Base-by-base conservation (phyloP, 805 yeast genomes). In the Isabelozyma pseudorhagii region DNA sequence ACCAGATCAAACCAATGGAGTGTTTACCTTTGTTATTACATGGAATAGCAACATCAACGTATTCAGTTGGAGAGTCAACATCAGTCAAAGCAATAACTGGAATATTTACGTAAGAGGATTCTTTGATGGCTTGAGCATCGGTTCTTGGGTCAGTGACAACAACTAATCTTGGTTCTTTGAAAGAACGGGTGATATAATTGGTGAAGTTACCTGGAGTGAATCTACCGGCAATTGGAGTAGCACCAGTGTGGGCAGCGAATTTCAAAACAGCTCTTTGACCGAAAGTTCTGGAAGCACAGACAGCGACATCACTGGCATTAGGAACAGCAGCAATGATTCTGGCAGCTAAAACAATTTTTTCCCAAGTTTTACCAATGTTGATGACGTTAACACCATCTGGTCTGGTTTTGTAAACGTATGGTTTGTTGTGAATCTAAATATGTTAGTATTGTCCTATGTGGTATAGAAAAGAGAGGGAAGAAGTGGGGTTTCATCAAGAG, bases 181-280 rank as follows among this genome's bases (percentile, higher is more conserved):
- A 94, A 68, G 97, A 90, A 82, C 97, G 93, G 80, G 99, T 94
- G 84, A 93, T 94, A 84, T 94, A 94, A 85, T 94, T 94, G 77
- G 99, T 94, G 94, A 94, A 94, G 83, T 88, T 86, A 89, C 99
- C 99, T 81, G 99, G 99, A 70, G 99, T 94, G 89, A 94, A 94
- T 84, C 99, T 91, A 82, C 99, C 99, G 69, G 99, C 99, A 82
- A 94, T 93, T 76, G 99, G 92, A 67, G 98, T 93, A 66, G 99
- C 97, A 80, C 98, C 98, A 69, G 98, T 92, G 92, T 94, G 98
- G 69, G 97, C 89, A 74, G 99, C 97, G 74, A 87, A 94, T 84
- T 94, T 94, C 79, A 94, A 87, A 66, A 93, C 99, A 74, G 99
- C 99, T 85, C 99, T 94, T 84, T 94, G 99, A 75, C 99, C 99